Conservation (phyloP, 768 basidiomycete genomes). For the Mycena galericulata region DNA sequence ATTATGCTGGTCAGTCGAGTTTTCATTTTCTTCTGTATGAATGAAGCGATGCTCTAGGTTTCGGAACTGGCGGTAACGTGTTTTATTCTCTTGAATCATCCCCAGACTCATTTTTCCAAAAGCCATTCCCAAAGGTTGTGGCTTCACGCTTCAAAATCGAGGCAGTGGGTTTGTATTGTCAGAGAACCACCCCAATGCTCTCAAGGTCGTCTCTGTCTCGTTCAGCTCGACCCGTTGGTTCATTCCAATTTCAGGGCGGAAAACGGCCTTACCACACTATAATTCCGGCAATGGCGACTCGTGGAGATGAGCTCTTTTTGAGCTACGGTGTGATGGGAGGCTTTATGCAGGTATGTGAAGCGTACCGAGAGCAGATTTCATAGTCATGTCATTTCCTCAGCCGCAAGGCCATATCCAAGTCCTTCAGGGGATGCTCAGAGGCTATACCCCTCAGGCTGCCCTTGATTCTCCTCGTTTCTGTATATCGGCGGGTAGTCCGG, state of each 20-base stretch:
- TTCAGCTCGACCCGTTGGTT: background rate
- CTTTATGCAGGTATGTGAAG: constrained; percentile 78
- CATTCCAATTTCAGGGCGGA: constrained; percentile 62
- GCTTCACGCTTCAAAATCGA: constrained; percentile 96
- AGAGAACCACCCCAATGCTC: constrained; percentile 86
- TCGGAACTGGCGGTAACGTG: constrained; percentile 83
- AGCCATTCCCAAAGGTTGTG: constrained; percentile 94
- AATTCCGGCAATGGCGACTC: constrained; percentile 88
- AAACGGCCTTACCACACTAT: constrained; percentile 95
- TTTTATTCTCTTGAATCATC: background rate
- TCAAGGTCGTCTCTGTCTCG: constrained; percentile 63
- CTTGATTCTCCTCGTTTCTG: constrained; percentile 97
- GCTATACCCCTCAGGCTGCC: constrained; percentile 88
- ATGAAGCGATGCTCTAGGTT: constrained; percentile 60
- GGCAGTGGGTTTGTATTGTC: constrained; percentile 86
- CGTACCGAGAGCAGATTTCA: constrained; percentile 15
- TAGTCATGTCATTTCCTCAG: constrained; percentile 47
- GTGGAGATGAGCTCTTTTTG: constrained; percentile 85
- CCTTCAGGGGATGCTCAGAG: constrained; percentile 88
- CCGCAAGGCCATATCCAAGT: constrained; percentile 98
- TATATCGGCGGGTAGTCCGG: constrained; percentile 87
- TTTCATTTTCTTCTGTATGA: background rate
- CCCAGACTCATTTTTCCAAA: constrained; percentile 13
- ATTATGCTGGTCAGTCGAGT: constrained; percentile 75
- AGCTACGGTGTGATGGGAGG: constrained; percentile 94